Percentiles rank a stretch among this genome's conserved stretches.
These are phyloP conservation scores for Inga leiocalycina DNA, from an alignment of 306 rosid species.

Conservation along the genomic window DNA sequence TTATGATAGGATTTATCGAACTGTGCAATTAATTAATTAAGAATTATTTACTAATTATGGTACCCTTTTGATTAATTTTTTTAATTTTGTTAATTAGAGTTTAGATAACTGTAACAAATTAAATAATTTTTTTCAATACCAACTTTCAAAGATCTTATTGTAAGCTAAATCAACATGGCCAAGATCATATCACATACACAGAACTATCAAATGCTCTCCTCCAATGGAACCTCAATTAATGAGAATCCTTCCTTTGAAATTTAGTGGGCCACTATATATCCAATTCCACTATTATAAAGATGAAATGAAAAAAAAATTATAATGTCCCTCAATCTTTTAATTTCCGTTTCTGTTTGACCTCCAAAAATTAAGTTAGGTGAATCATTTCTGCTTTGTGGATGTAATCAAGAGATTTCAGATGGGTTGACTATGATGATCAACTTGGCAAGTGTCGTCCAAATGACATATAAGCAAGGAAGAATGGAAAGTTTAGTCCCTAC, in stretches of 20 bases:
- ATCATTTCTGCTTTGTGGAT: neutral
- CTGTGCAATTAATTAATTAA: neutral
- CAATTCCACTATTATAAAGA: neutral
- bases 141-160: neutral
- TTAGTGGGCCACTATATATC: neutral
- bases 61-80: neutral
- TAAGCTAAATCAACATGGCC: neutral
- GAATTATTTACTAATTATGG: neutral
- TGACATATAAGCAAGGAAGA: too few relatives aligned
- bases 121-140: neutral
- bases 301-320: neutral
- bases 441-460: too few relatives aligned
- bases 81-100: too few relatives aligned
- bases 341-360: neutral
- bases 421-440: neutral
- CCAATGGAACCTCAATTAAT: neutral
- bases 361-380: neutral
- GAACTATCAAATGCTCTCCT: neutral
- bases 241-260: neutral
- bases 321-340: neutral
- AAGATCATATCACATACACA: neutral
- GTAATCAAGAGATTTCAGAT: neutral
- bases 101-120: neutral
- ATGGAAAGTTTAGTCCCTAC: too few relatives aligned
- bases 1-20: neutral